Conservation (phyloP, 2,329 filamentous ascomycete species). For the Coniella vitis region DNA sequence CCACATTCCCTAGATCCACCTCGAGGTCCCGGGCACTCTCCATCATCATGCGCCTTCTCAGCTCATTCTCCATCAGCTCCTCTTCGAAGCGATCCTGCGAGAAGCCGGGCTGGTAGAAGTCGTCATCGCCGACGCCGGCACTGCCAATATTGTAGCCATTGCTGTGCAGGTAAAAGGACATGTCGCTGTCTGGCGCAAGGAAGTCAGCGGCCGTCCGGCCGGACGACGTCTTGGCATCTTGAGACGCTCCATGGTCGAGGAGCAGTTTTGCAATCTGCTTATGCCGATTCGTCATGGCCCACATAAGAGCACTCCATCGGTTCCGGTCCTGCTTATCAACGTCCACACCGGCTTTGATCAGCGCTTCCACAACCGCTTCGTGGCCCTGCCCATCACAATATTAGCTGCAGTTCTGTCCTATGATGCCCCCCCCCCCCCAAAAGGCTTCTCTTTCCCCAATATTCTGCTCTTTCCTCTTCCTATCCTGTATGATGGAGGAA, state of each 20-base stretch:
- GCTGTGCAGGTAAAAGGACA: conserved; percentile 90
- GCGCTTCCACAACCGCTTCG: conserved; percentile 74
- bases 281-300: conserved; percentile 98
- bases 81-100: conserved; percentile 93
- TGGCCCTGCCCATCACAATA: conserved; percentile 55
- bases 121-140: conserved; percentile 65
- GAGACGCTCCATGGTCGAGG: conserved; percentile 89
- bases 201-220: conserved; percentile 95
- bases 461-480: too few species aligned
- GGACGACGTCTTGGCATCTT: conserved; percentile 89
- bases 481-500: too few species aligned
- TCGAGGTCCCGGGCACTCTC: conserved; percentile 96
- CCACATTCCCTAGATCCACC: conserved; percentile 90
- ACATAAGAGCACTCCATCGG: conserved; percentile 97
- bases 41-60: conserved; percentile 97
- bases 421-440: too few species aligned
- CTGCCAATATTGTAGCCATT: conserved; percentile 87
- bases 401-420: conserved; percentile 16
- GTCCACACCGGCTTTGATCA: conserved; percentile 78
- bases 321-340: conserved; percentile 94
- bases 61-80: conserved; percentile 92
- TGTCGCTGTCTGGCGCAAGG: conserved; percentile 88
- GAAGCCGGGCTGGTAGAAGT: conserved; percentile 91
- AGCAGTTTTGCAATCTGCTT: conserved; percentile 91
- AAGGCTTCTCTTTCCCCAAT: not conserved